Percentiles rank a stretch among this genome's conserved stretches.
phyloP scores from a whole-genome alignment of 2,329 filamentous ascomycete genomes.

The Diaporthe citri region DNA sequence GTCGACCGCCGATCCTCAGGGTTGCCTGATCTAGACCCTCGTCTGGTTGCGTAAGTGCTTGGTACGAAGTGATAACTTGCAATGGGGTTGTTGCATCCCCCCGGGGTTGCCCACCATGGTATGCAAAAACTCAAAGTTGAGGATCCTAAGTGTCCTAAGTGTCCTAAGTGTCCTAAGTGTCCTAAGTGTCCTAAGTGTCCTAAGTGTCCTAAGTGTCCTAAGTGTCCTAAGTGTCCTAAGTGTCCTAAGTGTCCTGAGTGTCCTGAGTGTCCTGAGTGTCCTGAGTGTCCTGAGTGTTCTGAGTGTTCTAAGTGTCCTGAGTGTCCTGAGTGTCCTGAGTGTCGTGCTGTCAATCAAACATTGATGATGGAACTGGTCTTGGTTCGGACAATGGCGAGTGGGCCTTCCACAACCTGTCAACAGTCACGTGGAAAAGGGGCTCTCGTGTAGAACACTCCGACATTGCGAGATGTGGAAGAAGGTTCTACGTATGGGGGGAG shows the following conservation, averaged over 20 bases:
- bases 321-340: background rate
- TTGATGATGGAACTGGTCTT: background rate
- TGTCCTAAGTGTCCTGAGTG: too few relatives aligned
- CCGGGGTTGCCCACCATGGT: background rate
- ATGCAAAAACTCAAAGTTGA: background rate
- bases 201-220: background rate
- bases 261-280: background rate
- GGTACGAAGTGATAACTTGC: background rate
- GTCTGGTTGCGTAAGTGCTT: background rate
- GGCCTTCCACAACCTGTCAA: background rate
- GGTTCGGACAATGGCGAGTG: background rate
- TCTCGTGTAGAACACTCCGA: background rate
- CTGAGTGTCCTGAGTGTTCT: background rate
- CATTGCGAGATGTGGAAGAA: conserved; percentile 5
- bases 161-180: background rate
- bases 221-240: too few relatives aligned
- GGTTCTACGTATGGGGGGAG: background rate
- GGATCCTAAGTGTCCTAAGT: background rate
- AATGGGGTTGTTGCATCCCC: background rate
- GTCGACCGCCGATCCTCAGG: conserved; percentile 2
- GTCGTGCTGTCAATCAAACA: conserved; percentile 5
- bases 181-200: background rate
- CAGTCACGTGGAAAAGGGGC: conserved; percentile 9
- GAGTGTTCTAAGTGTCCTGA: background rate
- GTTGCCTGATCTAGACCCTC: background rate